A percentile compares a stretch with the other conserved stretches of the same genome.
These are phyloP conservation scores for Liriodendron chinense DNA, from an alignment of 164 flowering plant genomes.

Conservation along the genomic window DNA sequence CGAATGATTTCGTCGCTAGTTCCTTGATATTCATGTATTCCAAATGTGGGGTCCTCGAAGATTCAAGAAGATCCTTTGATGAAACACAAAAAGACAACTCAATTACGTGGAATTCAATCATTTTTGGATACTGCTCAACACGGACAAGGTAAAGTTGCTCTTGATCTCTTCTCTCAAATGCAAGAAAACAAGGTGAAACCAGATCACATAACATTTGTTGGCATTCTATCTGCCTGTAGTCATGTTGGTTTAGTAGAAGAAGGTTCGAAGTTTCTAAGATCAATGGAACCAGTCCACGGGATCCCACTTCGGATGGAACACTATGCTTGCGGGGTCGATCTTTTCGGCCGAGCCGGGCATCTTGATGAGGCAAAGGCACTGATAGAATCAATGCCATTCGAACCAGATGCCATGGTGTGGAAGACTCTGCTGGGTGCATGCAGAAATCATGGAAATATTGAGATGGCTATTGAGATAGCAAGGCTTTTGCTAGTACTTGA, in stretches of 20 bases:
- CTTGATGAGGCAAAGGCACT: slow-evolving; percentile 56
- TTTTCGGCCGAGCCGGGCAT: slow-evolving; percentile 69
- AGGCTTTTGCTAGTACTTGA: slow-evolving; percentile 47
- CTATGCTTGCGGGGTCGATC: slow-evolving; percentile 78
- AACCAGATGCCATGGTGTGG: slow-evolving; percentile 73
- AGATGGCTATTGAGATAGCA: slow-evolving; percentile 55
- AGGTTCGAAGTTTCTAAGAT: slow-evolving; percentile 41
- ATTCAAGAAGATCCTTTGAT: slow-evolving; percentile 64
- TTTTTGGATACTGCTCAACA: slow-evolving; percentile 88
- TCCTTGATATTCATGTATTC: slow-evolving; percentile 81
- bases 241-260: slow-evolving; percentile 70
- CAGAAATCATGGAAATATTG: slow-evolving; percentile 58
- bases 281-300: slow-evolving; percentile 64
- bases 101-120: slow-evolving; percentile 71
- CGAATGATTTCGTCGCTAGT: slow-evolving; percentile 64
- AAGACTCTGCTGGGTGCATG: slow-evolving; percentile 78
- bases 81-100: slow-evolving; percentile 44
- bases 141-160: slow-evolving; percentile 65
- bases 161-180: slow-evolving; percentile 66
- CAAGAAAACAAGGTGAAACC: slow-evolving; percentile 44
- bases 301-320: slow-evolving; percentile 77
- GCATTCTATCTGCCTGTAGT: slow-evolving; percentile 83
- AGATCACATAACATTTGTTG: slow-evolving; percentile 83
- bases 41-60: slow-evolving; percentile 79
- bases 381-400: slow-evolving; percentile 65